These are phyloP conservation scores for Jatropha multifida DNA, from an alignment of 441 rosid genomes.

Conservation along the genomic window DNA sequence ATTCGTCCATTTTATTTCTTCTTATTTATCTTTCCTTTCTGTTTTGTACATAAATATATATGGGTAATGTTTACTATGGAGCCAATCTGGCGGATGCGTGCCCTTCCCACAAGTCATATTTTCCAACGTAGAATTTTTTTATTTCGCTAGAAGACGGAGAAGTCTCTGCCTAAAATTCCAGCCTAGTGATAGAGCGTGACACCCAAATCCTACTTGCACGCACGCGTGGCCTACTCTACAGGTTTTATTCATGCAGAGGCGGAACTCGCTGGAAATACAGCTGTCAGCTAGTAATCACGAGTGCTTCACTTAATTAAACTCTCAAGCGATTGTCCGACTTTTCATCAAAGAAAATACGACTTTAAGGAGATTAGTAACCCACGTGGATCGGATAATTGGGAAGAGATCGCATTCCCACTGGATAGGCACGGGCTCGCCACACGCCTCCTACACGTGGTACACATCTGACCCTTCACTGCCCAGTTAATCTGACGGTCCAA, in stretches of 20 bases:
- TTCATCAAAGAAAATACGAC: too few species aligned
- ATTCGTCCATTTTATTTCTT: too few species aligned
- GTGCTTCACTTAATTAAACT: not conserved
- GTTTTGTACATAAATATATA: too few species aligned
- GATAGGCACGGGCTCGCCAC: constrained; percentile 70
- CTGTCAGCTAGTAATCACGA: not conserved
- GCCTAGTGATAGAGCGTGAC: not conserved
- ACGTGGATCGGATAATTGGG: constrained; percentile 31
- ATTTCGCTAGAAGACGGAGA: not conserved
- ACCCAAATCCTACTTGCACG: not conserved
- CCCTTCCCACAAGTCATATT: not conserved
- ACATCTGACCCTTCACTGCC: constrained; percentile 28
- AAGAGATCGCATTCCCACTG: constrained; percentile 28
- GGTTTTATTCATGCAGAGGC: not conserved
- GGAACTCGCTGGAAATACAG: too few species aligned
- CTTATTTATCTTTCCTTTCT: too few species aligned
- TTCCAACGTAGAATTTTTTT: not conserved
- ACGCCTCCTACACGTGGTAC: constrained; percentile 49
- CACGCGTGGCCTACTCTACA: not conserved
- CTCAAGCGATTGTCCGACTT: not conserved
- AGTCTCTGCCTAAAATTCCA: not conserved
- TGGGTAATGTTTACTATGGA: too few species aligned
- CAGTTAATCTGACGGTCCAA: constrained; percentile 39
- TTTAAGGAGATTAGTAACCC: not conserved
- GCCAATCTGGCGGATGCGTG: not conserved